Evolutionary conservation across 192 early-diverging fungal species (phyloP).

Genomic region (Podila horticola): DNA sequence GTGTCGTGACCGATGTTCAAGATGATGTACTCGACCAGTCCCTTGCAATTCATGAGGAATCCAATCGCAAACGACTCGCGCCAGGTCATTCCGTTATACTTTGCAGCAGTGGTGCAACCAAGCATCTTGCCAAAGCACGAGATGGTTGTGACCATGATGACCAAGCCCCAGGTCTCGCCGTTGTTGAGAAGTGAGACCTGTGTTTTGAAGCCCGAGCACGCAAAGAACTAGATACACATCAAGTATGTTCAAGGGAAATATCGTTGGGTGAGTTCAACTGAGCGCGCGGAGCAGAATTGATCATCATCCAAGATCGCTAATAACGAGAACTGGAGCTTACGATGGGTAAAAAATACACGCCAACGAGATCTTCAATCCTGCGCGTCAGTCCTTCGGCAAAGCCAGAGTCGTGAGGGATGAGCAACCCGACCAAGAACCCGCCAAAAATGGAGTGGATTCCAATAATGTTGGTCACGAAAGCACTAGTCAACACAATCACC

Average conservation of each 20-base stretch:
- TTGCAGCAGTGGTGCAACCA: conserved; percentile 75
- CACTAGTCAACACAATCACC: conserved; percentile 72
- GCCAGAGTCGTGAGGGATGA: conserved; percentile 86
- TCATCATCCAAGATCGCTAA: neutral
- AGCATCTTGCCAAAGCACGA: conserved; percentile 86
- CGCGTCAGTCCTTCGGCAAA: conserved; percentile 86
- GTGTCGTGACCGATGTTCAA: conserved; percentile 90
- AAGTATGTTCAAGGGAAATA: neutral
- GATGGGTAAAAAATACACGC: conserved; percentile 86
- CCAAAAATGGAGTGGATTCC: conserved; percentile 95
- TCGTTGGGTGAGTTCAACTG: neutral
- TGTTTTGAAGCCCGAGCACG: conserved; percentile 89
- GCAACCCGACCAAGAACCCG: conserved; percentile 84
- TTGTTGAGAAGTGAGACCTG: conserved; percentile 75
- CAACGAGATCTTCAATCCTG: conserved; percentile 89
- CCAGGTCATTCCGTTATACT: conserved; percentile 72
- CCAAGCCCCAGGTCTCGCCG: conserved; percentile 77
- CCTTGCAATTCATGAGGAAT: conserved; percentile 93
- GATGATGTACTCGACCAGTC: conserved; percentile 95
- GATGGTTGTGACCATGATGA: conserved; percentile 74
- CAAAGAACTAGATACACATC: conserved; percentile 74
- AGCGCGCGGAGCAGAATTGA: neutral
- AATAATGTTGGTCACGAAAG: conserved; percentile 83
- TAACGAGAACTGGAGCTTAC: conserved; percentile 42
- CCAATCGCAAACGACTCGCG: conserved; percentile 86